phyloP scores from a whole-genome alignment of 2,329 filamentous ascomycete genomes.

The Mollisiaceae sp. region DNA sequence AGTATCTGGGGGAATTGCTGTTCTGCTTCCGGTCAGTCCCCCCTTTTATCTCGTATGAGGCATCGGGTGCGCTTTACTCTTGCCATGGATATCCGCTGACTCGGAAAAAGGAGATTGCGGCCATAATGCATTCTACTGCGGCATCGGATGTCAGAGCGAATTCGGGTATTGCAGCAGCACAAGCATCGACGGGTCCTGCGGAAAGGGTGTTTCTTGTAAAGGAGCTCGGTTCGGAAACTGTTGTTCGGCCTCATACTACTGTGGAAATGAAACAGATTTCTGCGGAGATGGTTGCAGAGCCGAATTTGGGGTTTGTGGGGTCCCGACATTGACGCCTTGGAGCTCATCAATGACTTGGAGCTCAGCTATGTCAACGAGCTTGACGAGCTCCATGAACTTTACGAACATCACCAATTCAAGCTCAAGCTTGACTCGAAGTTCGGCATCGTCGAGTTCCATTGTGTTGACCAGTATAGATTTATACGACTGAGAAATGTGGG shows the following conservation, averaged over 20 bases:
- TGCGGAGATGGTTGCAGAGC: conserved; percentile 16
- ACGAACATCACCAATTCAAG: conserved; percentile 4
- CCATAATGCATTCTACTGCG: conserved; percentile 2
- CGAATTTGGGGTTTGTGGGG: conserved; percentile 11
- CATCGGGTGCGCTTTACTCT: not conserved
- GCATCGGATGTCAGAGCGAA: not conserved
- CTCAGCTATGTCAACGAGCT: conserved; percentile 1
- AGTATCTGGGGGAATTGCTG: conserved; percentile 3
- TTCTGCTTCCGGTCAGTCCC: not conserved
- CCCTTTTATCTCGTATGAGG: not conserved
- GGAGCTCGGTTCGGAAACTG: conserved; percentile 12
- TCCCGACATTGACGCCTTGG: not conserved
- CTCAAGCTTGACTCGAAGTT: not conserved
- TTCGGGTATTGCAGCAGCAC: conserved; percentile 12
- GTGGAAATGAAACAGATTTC: conserved; percentile 11
- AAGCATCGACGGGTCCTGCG: conserved; percentile 17
- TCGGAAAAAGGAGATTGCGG: not conserved
- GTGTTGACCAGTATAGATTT: not conserved
- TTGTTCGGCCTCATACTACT: conserved; percentile 15
- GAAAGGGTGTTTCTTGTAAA: conserved; percentile 15
- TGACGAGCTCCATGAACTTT: not conserved
- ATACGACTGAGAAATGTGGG: not conserved
- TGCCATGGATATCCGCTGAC: not conserved
- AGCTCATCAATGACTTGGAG: not conserved
- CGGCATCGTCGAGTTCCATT: not conserved